phyloP scores from a whole-genome alignment of 2,329 filamentous ascomycete genomes.

The Lithohypha guttulata region DNA sequence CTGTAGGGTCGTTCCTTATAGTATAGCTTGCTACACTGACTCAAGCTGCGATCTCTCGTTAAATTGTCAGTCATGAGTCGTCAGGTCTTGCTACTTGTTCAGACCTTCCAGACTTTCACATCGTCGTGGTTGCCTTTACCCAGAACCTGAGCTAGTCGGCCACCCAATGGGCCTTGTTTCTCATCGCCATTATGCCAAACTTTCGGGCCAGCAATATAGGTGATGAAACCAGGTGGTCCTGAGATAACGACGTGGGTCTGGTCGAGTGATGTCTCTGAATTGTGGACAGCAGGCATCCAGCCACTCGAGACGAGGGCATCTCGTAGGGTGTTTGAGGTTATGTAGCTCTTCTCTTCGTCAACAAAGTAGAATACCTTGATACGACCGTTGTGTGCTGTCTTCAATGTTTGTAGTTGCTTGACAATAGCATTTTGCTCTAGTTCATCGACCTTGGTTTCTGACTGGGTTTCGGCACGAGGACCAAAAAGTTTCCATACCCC shows the following conservation, averaged over 20 bases:
- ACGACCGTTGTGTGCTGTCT: constrained; percentile 43
- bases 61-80: no score
- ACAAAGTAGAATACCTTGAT: constrained; percentile 65
- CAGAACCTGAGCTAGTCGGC: constrained; percentile 15
- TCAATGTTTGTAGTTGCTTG: constrained; percentile 52
- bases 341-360: constrained; percentile 63
- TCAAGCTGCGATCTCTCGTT: no score
- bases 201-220: constrained; percentile 69
- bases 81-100: no score
- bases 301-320: constrained; percentile 15
- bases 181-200: constrained; percentile 18
- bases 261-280: constrained; percentile 12
- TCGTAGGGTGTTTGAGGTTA: constrained; percentile 45
- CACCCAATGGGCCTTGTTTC: constrained; percentile 19
- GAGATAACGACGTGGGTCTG: constrained; percentile 66
- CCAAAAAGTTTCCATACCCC: constrained; percentile 14
- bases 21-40: no score
- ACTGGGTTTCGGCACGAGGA: not conserved
- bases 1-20: no score
- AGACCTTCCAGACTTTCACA: constrained; percentile 21
- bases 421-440: constrained; percentile 38
- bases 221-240: constrained; percentile 82
- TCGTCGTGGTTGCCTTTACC: constrained; percentile 13
- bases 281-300: constrained; percentile 17
- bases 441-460: constrained; percentile 7